Conservation (phyloP, 1,284 basidiomycete genomes). For the Cryptococcus sp. region DNA sequence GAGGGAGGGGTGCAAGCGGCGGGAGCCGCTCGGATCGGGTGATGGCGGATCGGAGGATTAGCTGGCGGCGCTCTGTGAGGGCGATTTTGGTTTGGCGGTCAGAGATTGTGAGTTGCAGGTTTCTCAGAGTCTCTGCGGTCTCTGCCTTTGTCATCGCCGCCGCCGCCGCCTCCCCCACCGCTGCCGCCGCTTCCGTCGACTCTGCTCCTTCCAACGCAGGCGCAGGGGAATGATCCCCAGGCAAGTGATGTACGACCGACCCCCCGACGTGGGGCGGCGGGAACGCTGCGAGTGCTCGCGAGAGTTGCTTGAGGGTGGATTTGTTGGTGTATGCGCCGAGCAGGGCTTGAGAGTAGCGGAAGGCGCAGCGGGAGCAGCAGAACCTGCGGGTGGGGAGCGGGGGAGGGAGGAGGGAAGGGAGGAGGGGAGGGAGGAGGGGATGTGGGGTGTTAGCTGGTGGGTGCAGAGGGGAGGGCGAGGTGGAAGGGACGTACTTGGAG, state of each 20-base stretch:
- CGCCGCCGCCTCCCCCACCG: constrained; percentile 1
- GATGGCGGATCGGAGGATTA: no score
- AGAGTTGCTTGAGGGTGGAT: constrained; percentile 26
- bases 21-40: no score
- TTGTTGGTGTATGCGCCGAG: constrained; percentile 29
- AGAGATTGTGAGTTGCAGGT: no score
- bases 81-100: no score
- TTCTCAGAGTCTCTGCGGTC: no score
- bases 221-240: not conserved
- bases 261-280: constrained; percentile 29
- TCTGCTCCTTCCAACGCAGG: not conserved
- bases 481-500: constrained; percentile 38
- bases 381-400: no score
- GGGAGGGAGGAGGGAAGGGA: not conserved
- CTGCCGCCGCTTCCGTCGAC: not conserved
- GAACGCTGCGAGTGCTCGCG: constrained; percentile 23
- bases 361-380: constrained; percentile 42
- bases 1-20: no score
- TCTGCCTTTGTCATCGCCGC: not conserved
- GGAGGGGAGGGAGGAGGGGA: not conserved
- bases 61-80: no score
- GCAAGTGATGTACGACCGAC: constrained; percentile 15
- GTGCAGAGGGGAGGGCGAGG: not conserved
- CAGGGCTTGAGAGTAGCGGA: constrained; percentile 27
- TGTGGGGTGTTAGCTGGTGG: not conserved